phyloP scores from a whole-genome alignment of 202 grass and related monocot genomes.

The Panicum virgatum region DNA sequence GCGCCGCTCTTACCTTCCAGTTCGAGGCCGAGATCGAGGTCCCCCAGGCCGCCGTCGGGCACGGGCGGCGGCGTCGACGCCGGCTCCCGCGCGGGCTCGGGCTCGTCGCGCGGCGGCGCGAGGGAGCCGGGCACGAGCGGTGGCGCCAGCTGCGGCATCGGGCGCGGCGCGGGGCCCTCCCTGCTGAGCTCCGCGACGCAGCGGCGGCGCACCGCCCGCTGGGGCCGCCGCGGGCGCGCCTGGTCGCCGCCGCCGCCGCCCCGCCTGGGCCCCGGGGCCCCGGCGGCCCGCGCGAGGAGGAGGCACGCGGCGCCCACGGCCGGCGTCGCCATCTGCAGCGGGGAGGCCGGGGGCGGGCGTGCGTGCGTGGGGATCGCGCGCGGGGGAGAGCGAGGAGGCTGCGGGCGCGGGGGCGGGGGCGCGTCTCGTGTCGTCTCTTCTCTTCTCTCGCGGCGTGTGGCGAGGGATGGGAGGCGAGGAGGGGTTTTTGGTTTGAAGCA shows the following conservation, averaged over 20 bases:
- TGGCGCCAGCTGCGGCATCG: neutral
- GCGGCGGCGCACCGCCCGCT: neutral
- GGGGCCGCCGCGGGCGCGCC: constrained; percentile 1
- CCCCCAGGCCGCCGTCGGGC: constrained; percentile 35
- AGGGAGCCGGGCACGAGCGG: constrained; percentile 16
- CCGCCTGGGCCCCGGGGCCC: neutral
- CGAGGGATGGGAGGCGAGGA: constrained; percentile 22
- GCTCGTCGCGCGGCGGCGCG: neutral
- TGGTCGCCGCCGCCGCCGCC: neutral
- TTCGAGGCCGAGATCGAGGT: neutral
- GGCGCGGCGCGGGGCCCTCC: constrained; percentile 27
- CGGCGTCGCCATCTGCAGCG: constrained; percentile 29
- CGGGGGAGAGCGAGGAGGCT: neutral
- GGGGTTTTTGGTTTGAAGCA: constrained; percentile 11
- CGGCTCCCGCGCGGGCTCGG: neutral
- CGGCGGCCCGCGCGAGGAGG: neutral
- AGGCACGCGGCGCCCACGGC: constrained; percentile 35
- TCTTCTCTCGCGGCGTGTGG: neutral
- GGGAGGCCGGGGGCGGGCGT: neutral
- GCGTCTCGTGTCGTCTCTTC: neutral
- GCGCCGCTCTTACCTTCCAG: constrained; percentile 6
- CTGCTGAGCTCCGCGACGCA: constrained; percentile 52
- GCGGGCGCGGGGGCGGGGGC: neutral
- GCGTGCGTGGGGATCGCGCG: neutral
- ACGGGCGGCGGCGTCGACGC: constrained; percentile 1